phyloP scores from a whole-genome alignment of 2,329 filamentous ascomycete genomes.

The Claviceps spartinae region DNA sequence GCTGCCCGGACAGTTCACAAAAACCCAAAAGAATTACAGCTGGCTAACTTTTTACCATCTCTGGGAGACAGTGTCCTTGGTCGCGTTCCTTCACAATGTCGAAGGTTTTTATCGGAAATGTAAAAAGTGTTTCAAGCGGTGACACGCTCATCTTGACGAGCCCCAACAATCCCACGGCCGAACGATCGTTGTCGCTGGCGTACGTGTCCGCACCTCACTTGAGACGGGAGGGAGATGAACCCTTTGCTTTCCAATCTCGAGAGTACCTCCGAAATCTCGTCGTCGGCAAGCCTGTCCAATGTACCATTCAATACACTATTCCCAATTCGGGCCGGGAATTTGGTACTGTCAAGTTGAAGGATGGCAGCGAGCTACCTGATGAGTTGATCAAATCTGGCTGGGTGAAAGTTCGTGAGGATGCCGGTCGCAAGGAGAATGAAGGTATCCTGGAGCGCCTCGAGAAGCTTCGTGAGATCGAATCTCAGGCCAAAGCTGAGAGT shows the following conservation, averaged over 20 bases:
- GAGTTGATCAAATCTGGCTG: constrained; percentile 77
- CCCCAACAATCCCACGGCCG: constrained; percentile 65
- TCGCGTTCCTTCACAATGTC: constrained; percentile 26
- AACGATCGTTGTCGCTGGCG: constrained; percentile 79
- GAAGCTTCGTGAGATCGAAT: constrained; percentile 63
- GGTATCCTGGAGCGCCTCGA: constrained; percentile 60
- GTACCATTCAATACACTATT: constrained; percentile 75
- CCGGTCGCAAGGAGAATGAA: constrained; percentile 77
- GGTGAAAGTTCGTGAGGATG: constrained; percentile 88
- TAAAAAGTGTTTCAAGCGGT: constrained; percentile 89
- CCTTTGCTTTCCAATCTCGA: constrained; percentile 85
- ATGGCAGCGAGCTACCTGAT: constrained; percentile 68
- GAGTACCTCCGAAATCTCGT: constrained; percentile 76
- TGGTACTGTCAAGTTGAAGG: constrained; percentile 62
- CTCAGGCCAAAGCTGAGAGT: constrained; percentile 60
- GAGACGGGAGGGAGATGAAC: constrained; percentile 80
- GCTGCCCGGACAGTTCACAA: too few species aligned
- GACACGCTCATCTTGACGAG: constrained; percentile 80
- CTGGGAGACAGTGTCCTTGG: constrained; percentile 6
- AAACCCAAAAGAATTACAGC: background rate
- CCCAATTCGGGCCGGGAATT: constrained; percentile 80
- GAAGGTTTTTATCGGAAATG: constrained; percentile 51
- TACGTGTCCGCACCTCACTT: constrained; percentile 83
- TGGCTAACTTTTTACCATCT: background rate
- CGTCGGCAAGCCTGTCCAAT: constrained; percentile 78